Base-by-base conservation (phyloP, 1,284 basidiomycete genomes). In the Cryptococcus wingfieldii region DNA sequence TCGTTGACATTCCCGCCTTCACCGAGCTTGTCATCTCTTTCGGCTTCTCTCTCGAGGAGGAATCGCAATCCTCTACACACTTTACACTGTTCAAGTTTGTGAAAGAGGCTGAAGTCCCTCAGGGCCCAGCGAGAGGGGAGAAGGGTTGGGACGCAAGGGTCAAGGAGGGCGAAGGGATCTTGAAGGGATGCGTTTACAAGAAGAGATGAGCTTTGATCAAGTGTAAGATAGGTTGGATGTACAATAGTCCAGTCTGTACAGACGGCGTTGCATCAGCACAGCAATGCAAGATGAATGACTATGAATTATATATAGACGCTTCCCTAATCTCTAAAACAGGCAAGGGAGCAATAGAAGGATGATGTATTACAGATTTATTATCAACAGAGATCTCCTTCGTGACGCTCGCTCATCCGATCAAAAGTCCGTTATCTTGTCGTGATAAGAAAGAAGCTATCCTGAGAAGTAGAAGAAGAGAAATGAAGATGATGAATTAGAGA, bases 171-270 rank as follows among this genome's bases (percentile, higher is more conserved):
- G 75, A 80, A 62, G 74, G 86, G 10, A 71, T 84, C 41, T 80
- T 99, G 57, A 91, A 93, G 73, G 88, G 93, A 34, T 99, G 96
- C 77, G 89, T 98, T 75, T 99, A 99, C 77, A 99, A 98, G 78
- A 84, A 90, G 68, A 83, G 95, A 69, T 98, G 77, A 82, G 55
- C 31, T 6, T 10, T 5, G 10, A 3, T 34, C 5, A 34, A 10
- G 10, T 34, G 31, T 34, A 34, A 38, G 16, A 27, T 5, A 16
- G 8, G n/a, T 19, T 10, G 42, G 18, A 19, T 44, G 42, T 44
- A 44, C n/a, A 25, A 44, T 44, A 44, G 18, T 19, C n/a, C 18
- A 19, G 10, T 34, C 31, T 34, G 31, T 3, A 34, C 31, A 34
- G 31, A 34, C 10, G 31, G 31, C 10, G 23, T 23, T 43, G 41